phyloP scores from a whole-genome alignment of 2,329 filamentous ascomycete species.

The Pyrenophora tritici-repentis region DNA sequence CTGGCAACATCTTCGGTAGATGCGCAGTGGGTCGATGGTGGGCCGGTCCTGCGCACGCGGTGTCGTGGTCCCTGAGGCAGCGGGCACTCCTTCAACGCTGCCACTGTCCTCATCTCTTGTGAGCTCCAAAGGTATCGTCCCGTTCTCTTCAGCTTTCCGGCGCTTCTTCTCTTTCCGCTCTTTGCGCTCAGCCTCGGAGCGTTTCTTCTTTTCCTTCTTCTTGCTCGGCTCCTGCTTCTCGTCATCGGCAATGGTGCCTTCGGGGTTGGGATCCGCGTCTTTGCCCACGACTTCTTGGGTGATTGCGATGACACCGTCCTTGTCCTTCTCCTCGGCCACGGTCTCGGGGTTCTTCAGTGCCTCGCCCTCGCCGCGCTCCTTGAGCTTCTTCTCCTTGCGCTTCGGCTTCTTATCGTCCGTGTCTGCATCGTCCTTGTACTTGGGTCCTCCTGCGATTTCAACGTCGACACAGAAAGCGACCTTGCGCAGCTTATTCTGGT shows the following conservation, averaged over 20 bases:
- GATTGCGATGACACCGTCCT: slow-evolving; percentile 46
- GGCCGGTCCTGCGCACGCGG: slow-evolving; percentile 68
- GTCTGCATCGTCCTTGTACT: slow-evolving; percentile 68
- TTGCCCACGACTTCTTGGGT: slow-evolving; percentile 48
- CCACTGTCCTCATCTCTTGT: slow-evolving; percentile 64
- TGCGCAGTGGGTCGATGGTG: slow-evolving; percentile 87
- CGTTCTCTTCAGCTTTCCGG: slow-evolving; percentile 83
- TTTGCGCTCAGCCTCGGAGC: slow-evolving; percentile 89
- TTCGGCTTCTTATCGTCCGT: slow-evolving; percentile 56
- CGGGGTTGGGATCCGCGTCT: slow-evolving; percentile 50
- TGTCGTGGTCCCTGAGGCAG: slow-evolving; percentile 26
- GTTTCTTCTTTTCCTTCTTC: slow-evolving; percentile 96
- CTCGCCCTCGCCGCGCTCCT: slow-evolving; percentile 74
- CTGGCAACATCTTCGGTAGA: slow-evolving; percentile 94
- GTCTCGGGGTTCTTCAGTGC: slow-evolving; percentile 70
- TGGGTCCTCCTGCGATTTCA: slow-evolving; percentile 88
- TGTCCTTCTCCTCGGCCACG: slow-evolving; percentile 61
- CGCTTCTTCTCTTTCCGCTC: slow-evolving; percentile 89
- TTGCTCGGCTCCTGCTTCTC: slow-evolving; percentile 56
- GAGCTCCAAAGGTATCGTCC: slow-evolving; percentile 82
- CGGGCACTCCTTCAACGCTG: slow-evolving; percentile 25
- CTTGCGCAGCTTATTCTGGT: slow-evolving; percentile 77
- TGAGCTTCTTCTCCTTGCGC: slow-evolving; percentile 59
- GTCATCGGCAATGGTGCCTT: slow-evolving; percentile 42
- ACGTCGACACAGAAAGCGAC: slow-evolving; percentile 98